Evolutionary conservation across 2,329 filamentous ascomycete species (phyloP).

Genomic region (Beauveria varroae): DNA sequence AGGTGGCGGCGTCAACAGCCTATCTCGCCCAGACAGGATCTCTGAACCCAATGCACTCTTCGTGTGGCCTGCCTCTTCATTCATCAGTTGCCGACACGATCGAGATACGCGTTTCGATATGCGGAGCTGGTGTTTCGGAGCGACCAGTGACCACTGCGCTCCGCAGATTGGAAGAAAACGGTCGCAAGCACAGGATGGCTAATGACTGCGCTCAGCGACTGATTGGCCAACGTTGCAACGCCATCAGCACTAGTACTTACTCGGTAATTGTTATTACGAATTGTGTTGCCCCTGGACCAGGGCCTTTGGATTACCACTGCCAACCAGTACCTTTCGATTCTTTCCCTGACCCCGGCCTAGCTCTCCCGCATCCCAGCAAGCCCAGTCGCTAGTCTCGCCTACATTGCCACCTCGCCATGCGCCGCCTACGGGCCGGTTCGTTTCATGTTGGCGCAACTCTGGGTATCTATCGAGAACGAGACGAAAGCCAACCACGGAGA

Average conservation of each 20-base stretch:
- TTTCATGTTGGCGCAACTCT: not conserved
- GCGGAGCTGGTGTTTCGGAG: not conserved
- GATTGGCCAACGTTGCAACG: not conserved
- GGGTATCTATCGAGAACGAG: not conserved
- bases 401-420: not conserved
- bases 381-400: conserved; percentile 4
- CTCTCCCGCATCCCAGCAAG: conserved; percentile 1
- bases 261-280: not conserved
- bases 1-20: conserved; percentile 11
- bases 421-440: conserved; percentile 7
- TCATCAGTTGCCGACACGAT: not conserved
- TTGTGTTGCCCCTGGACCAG: conserved; percentile 8
- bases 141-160: no score
- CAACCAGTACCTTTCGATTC: not conserved
- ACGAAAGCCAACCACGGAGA: not conserved
- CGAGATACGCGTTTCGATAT: not conserved
- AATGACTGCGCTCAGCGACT: not conserved
- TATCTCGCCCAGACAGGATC: not conserved
- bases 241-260: no score
- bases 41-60: not conserved
- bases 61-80: not conserved
- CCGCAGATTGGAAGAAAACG: not conserved
- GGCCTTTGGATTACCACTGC: not conserved
- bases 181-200: not conserved
- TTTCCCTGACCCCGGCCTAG: not conserved